Base-by-base conservation (phyloP, 345 rosid genomes). In the Cardamine occulta region DNA sequence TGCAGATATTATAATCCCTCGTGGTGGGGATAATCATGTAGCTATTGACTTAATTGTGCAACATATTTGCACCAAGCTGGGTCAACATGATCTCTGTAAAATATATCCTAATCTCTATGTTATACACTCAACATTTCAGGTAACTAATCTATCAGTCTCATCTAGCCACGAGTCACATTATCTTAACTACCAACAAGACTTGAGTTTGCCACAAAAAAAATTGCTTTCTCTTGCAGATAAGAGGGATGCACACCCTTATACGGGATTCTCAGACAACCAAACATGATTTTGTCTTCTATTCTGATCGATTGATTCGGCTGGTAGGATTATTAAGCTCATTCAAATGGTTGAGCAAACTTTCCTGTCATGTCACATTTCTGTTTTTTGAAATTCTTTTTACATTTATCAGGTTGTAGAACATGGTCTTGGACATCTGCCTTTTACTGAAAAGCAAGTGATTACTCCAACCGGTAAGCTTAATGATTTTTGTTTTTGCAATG, bases 201-300 rank as follows among this genome's bases (percentile, higher is more conserved):
- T 68, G 26, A 32, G 11, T 62, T 51, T 59, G 42, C 48, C 62
- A 28, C 9, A 4, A 24, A 9, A 54, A 49, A 60, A 60, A 2
- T 10, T 60, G 68, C 8, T 44, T 47, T 55, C 35, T 47, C 74
- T 49, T 88, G 82, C 89, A 95, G 99, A 95, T 92, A 80, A 83
- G 97, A 73, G 99, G 99, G 72, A 95, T 95, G 99, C 99, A 95
- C 84, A 95, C 99, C 70, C 97, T 95, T 37, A 89, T 95, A 83
- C 99, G 99, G 70, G 99, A 92, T 82, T 64, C 93, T 79, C 91
- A 88, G 81, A 91, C 89, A 79, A 89, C 97, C 53, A 95, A 89
- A 79, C 97, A 95, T 79, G 97, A 95, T 83, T 95, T 95, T 57
- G 91, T 95, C 73, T 95, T 95, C 70, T 95, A 95, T 83, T 74